Percentiles rank a stretch among this genome's conserved stretches.
These are phyloP conservation scores for Psilocybe mexicana DNA, from an alignment of 1,284 basidiomycete genomes.

Conservation along the genomic window DNA sequence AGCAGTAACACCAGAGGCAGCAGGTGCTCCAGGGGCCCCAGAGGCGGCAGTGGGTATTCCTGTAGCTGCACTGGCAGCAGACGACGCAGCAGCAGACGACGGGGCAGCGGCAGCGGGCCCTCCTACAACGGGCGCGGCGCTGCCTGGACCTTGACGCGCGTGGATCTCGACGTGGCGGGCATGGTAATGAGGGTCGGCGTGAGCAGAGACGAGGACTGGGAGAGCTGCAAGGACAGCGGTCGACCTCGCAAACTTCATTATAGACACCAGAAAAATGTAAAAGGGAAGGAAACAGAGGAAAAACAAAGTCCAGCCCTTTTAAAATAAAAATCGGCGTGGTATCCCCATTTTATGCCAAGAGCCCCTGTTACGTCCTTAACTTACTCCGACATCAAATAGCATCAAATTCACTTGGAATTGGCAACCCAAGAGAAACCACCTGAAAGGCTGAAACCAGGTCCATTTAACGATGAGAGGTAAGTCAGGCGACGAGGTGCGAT, in stretches of 20 bases:
- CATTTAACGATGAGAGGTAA: no score
- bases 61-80: neutral
- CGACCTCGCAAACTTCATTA: slow-evolving; percentile 38
- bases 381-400: neutral
- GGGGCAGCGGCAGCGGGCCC: slow-evolving; percentile 11
- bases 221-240: slow-evolving; percentile 33
- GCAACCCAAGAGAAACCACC: no score
- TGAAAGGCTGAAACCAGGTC: neutral
- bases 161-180: slow-evolving; percentile 18
- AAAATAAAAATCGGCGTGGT: neutral
- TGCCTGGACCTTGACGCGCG: slow-evolving; percentile 1
- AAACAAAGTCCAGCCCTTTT: neutral
- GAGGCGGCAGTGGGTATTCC: slow-evolving; percentile 6
- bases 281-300: slow-evolving; percentile 19
- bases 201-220: slow-evolving; percentile 32
- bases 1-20: neutral
- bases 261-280: slow-evolving; percentile 19
- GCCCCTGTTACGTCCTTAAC: neutral
- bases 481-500: no score
- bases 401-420: neutral
- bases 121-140: neutral
- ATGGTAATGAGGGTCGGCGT: slow-evolving; percentile 16
- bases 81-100: neutral
- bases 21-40: neutral
- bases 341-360: neutral